phyloP scores from a whole-genome alignment of 2,329 filamentous ascomycete genomes.

The Huntiella abstrusa region DNA sequence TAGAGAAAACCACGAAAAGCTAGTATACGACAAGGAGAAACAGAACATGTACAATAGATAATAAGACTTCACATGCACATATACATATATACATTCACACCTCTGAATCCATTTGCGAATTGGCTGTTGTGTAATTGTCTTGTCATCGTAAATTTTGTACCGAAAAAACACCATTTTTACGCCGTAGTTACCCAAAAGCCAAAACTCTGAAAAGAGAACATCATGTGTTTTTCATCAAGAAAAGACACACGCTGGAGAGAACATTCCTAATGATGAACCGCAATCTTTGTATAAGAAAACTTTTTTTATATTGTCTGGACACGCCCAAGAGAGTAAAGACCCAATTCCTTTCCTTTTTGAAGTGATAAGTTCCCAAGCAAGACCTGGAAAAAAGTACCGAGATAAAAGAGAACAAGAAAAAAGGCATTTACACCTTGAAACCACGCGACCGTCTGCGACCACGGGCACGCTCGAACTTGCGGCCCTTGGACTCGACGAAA shows the following conservation, averaged over 20 bases:
- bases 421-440: conserved; percentile 88
- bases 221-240: neutral
- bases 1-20: no score
- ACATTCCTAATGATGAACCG: neutral
- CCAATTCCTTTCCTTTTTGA: neutral
- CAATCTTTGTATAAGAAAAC: conserved; percentile 1
- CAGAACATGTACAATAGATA: no score
- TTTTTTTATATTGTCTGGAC: conserved; percentile 10
- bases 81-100: no score
- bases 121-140: conserved; percentile 11
- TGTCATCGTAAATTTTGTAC: conserved; percentile 10
- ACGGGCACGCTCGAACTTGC: conserved; percentile 99
- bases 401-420: conserved; percentile 3
- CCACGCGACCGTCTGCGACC: conserved; percentile 94
- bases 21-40: no score
- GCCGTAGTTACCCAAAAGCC: conserved; percentile 11
- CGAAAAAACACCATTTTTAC: conserved; percentile 9
- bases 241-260: neutral
- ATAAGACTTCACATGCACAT: no score
- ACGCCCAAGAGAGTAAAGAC: neutral
- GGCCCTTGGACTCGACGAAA: conserved; percentile 92
- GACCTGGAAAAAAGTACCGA: neutral
- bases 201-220: conserved; percentile 10
- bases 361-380: neutral
- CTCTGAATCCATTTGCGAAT: neutral